Evolutionary conservation across 345 rosid genomes (phyloP), one percentile per base, ranked within the genome.

Genomic region (Fremontodendron californicum): DNA sequence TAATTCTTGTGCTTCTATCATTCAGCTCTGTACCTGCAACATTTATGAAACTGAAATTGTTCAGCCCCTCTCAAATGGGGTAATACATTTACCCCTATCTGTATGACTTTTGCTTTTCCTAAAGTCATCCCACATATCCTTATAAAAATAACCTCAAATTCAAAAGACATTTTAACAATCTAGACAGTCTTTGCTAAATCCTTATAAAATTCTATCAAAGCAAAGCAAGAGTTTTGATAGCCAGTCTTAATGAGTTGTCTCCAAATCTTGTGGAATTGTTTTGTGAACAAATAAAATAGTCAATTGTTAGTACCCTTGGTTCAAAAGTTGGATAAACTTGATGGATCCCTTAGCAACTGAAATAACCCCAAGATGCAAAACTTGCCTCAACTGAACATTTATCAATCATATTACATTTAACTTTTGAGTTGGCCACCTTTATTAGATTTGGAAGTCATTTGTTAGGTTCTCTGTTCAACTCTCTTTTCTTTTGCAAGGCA

Each of bases 221-320:
- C 98, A 75, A 94, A 94, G 49, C 97, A 91, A 42, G 98, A 94
- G 81, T 94, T 93, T 79, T 93, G 98, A 83, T 90, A 94, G 29
- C 98, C 98, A 1, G 98, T 93, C 90, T 93, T 94, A 97, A 94
- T 88, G 42, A 94, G 92, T 51, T 94, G 98, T 37, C 98, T 98
- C 99, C 99, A 94, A 43, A 89, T 92, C 64, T 85, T 86, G 85
- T 94, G 99, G 80, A 94, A 94, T 98, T 94, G 87, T 33, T 82
- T 29, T 61, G 58, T 73, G 33, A 35, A 73, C 15, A 73, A 42
- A 55, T 31, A 33, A 27, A 40, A 57, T 8, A 10, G 25, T 18
- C 4, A n/a, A 2, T 54, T 1, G 29, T 21, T 18, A 11, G 29
- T 7, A 23, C 9, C 18, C n/a, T n/a, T 45, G 16, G 6, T 42